Conservation (phyloP, 2,329 filamentous ascomycete species). For the Rasamsonia emersonii region DNA sequence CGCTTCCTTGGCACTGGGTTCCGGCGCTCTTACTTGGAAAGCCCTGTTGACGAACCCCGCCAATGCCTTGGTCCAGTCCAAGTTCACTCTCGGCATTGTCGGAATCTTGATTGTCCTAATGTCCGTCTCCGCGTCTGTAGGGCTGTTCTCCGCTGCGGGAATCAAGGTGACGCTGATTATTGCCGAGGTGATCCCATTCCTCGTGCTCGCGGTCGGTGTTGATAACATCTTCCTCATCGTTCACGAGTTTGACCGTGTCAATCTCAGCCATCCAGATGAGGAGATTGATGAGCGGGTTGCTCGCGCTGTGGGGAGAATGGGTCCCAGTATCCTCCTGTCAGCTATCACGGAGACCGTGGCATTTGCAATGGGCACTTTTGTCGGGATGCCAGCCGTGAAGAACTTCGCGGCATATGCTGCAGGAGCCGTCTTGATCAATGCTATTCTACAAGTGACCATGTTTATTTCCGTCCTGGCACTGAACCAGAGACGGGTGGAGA, state of each 20-base stretch:
- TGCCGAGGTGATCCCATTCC: conserved; percentile 94
- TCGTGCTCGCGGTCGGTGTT: conserved; percentile 90
- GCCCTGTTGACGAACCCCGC: conserved; percentile 75
- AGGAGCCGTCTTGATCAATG: conserved; percentile 94
- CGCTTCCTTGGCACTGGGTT: conserved; percentile 84
- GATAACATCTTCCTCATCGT: conserved; percentile 99
- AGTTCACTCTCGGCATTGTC: conserved; percentile 89
- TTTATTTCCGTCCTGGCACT: conserved; percentile 86
- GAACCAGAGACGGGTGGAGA: conserved; percentile 86
- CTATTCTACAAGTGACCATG: conserved; percentile 92
- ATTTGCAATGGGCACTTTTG: conserved; percentile 84
- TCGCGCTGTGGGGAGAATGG: conserved; percentile 87
- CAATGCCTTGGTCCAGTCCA: conserved; percentile 83
- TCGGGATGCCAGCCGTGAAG: conserved; percentile 94
- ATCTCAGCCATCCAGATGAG: conserved; percentile 81
- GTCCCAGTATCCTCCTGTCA: conserved; percentile 89
- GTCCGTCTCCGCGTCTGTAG: conserved; percentile 93
- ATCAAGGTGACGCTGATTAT: conserved; percentile 97
- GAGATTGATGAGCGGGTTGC: conserved; percentile 78
- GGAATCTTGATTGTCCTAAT: conserved; percentile 94
- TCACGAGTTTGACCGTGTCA: conserved; percentile 94
- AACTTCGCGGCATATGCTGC: conserved; percentile 97
- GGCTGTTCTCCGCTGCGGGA: conserved; percentile 82
- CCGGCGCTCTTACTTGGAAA: conserved; percentile 67
- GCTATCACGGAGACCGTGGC: conserved; percentile 91